Base-by-base conservation (phyloP, 257 asterid species). In the Nicotiana paniculata region DNA sequence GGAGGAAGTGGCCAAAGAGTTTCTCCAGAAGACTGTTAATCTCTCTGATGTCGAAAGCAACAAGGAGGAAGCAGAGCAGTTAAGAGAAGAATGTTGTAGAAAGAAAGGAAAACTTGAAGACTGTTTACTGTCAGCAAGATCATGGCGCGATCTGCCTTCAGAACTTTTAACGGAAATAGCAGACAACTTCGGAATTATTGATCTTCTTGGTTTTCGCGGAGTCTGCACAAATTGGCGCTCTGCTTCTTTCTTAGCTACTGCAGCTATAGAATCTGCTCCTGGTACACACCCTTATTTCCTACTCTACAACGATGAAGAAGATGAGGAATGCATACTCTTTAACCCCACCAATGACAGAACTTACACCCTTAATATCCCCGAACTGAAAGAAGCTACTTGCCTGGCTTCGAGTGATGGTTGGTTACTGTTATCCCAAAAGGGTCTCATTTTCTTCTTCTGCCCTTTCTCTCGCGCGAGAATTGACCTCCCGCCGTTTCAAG, bases 361-460 rank as follows among this genome's bases (percentile, higher is more conserved):
- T 26, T 80, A 85, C 74, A 59, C 7, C 4, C 62, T 83, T 12
- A 77, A 55, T 70, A 82, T 87, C 17, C 86, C 88, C 0, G 90
- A 85, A 46, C 82, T 87, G 35, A 77, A 81, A 21, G 59, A 72
- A 37, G 65, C 87, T 4, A 77, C 75, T 81, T 85, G 86, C 28
- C 86, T 85, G 35, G 85, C 85, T 51, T 87, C 90, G 4, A 53
- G 76, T 17, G 78, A 77, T 9, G 85, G 88, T 11, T 87, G 90
- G 90, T 57, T 87, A 57, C 84, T 87, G 2, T 5, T 87, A 2
- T 80, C 24, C 21, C 80, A 77, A 58, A 76, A 72, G 15, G 83
- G 85, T 43, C 54, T 81, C 8, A 3, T 87, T 57, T 87, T 87
- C 75, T 87, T 87, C 81, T 87, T 85, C 76, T 83, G 87, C 88